Evolutionary conservation across 139 green algal species (phyloP).

Genomic region (Ulvella scutata): DNA sequence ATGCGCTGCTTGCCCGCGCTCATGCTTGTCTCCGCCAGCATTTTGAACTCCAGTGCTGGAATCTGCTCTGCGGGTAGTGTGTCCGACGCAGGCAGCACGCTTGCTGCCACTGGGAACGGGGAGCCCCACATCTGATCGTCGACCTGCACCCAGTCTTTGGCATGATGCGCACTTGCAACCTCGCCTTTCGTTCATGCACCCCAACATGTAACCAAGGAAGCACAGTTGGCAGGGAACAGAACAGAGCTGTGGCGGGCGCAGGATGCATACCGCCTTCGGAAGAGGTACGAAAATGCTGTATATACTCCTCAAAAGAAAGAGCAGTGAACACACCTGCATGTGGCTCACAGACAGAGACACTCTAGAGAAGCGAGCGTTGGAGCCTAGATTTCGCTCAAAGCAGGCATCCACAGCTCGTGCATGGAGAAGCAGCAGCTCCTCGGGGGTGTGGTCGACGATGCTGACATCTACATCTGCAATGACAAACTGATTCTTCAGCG

Average conservation of each 20-base stretch:
- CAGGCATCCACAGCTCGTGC: not conserved
- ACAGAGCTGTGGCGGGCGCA: too few species aligned
- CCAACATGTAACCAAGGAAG: too few species aligned
- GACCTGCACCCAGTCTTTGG: conserved; percentile 39
- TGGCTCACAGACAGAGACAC: not conserved
- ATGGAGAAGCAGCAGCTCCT: conserved; percentile 53
- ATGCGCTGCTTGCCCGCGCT: not conserved
- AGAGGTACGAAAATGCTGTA: too few species aligned
- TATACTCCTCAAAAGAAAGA: not conserved
- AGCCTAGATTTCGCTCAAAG: conserved; percentile 2
- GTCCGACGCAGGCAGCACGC: not conserved
- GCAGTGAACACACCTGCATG: conserved; percentile 6
- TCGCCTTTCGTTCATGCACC: too few species aligned
- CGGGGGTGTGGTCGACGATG: conserved; percentile 49
- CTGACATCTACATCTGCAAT: conserved; percentile 37
- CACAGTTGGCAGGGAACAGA: too few species aligned
- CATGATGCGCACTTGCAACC: too few species aligned
- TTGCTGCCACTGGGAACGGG: conserved; percentile 51
- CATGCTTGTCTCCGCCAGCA: not conserved
- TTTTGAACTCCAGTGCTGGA: not conserved
- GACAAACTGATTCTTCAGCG: conserved; percentile 2
- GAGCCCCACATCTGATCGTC: conserved; percentile 53
- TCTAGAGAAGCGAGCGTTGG: not conserved
- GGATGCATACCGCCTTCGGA: too few species aligned
- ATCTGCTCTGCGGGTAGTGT: not conserved